These are phyloP conservation scores for Epichloe baconii DNA, from an alignment of 2,329 filamentous ascomycete species.

Conservation along the genomic window DNA sequence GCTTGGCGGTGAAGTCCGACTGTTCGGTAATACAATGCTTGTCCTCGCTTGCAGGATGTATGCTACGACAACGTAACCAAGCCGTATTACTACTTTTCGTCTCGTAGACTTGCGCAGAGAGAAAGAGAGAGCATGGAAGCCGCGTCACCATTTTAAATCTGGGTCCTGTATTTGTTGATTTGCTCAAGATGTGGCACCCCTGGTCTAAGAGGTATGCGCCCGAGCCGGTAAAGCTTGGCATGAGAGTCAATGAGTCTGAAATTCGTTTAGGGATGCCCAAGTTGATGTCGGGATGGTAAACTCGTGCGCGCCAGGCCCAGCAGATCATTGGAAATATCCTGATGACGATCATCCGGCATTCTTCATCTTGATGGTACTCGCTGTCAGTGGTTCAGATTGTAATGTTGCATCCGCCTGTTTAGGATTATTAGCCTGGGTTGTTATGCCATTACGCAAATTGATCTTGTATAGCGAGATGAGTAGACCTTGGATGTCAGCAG, in stretches of 20 bases:
- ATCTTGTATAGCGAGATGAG: neutral
- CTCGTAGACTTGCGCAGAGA: neutral
- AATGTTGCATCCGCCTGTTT: neutral
- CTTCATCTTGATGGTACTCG: neutral
- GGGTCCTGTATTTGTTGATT: neutral
- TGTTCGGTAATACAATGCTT: neutral
- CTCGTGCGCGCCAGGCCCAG: neutral
- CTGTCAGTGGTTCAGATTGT: neutral
- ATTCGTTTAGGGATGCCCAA: neutral
- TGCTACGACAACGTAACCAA: neutral
- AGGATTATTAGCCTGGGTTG: neutral
- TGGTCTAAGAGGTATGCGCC: neutral
- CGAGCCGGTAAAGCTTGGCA: neutral
- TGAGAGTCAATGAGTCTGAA: neutral
- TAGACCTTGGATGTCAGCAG: no score
- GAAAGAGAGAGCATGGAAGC: neutral
- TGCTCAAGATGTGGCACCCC: neutral
- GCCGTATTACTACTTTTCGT: neutral
- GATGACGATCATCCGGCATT: neutral
- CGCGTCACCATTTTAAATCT: neutral
- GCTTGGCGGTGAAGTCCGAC: neutral
- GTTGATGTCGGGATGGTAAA: neutral
- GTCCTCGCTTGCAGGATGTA: no score
- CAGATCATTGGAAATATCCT: neutral
- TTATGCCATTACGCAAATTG: neutral